Evolutionary conservation across 371 early-diverging fungal genomes (phyloP).

Genomic region (Actinomucor elegans): DNA sequence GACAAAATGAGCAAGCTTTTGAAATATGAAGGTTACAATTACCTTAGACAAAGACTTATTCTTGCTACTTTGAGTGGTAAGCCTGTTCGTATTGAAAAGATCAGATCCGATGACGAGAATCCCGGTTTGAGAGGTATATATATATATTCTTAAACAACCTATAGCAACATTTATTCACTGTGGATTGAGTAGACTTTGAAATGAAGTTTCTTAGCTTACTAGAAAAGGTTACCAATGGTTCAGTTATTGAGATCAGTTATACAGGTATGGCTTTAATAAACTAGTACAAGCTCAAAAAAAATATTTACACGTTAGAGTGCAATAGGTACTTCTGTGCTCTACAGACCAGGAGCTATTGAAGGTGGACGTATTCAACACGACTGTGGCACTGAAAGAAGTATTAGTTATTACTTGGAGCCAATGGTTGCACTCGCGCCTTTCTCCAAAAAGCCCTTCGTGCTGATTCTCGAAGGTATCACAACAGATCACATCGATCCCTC

Average conservation of each 20-base stretch:
- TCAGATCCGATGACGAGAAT: slow-evolving; percentile 83
- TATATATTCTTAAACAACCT: background rate
- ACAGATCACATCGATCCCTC: slow-evolving; percentile 86
- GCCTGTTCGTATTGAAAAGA: slow-evolving; percentile 85
- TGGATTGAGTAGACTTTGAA: slow-evolving; percentile 77
- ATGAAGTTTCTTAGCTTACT: slow-evolving; percentile 83
- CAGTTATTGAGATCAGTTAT: slow-evolving; percentile 87
- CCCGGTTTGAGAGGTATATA: slow-evolving; percentile 84
- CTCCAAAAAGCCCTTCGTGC: slow-evolving; percentile 76
- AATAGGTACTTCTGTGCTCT: slow-evolving; percentile 78
- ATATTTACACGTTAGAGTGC: too few species aligned
- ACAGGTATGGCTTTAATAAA: too few species aligned
- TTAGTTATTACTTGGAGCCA: slow-evolving; percentile 93
- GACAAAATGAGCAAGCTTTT: slow-evolving; percentile 43
- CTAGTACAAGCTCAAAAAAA: too few species aligned
- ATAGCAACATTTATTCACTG: background rate
- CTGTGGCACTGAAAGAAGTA: slow-evolving; percentile 74
- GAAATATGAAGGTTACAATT: slow-evolving; percentile 76
- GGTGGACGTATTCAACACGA: slow-evolving; percentile 89
- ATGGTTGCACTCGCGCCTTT: slow-evolving; percentile 93
- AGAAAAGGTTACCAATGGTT: slow-evolving; percentile 93
- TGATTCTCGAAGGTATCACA: slow-evolving; percentile 89
- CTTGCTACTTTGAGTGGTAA: slow-evolving; percentile 87
- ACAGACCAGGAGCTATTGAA: slow-evolving; percentile 86
- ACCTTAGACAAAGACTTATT: slow-evolving; percentile 88